Base-by-base conservation (phyloP, 1,284 basidiomycete species). In the Marasmius fiardii region DNA sequence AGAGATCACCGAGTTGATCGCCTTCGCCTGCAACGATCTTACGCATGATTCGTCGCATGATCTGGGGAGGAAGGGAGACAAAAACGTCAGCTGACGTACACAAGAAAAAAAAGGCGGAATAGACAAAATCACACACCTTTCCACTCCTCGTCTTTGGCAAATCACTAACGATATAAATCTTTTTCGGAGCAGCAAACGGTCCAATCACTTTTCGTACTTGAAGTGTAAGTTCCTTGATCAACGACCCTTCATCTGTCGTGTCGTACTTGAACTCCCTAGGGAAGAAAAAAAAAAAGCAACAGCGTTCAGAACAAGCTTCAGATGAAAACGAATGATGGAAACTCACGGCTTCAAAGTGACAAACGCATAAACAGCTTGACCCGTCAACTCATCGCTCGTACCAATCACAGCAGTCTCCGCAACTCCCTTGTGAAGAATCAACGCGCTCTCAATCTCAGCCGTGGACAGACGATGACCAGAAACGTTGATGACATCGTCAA, bases 61-160 rank as follows among this genome's bases (percentile, higher is more conserved):
- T 92, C 90, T 89, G 58, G 16, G 2, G 39, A 34, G 21, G 52
- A 53, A n/a, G 28, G 41, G 12, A 34, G 12, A 20, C 26, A 45
- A 20, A 24, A n/a, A n/a, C n/a, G n/a, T 26, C 23, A 1, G 33
- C 10, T 10, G 24, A 14, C 1, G 39, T n/a, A 23, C 6, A 12
- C 18, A 12, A 50, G 26, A 18, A 24, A 47, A 16, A 33, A 6
- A 54, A 34, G n/a, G 11, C 21, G 34, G 39, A 33, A 37, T 50
- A 48, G 34, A 35, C 21, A 53, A 3, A 24, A 41, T 31, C 45
- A 60, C 76, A 39, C 51, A 92, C 89, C 86, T 98, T 98, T 43
- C 96, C 96, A n/a, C 89, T 92, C 52, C 95, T 82, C 47, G 96
- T 99, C 86, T 98, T 98, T 49, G 96, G 96, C 57, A 98, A 77